Conservation (phyloP, 306 rosid genomes). For the Luffa aegyptiaca region DNA sequence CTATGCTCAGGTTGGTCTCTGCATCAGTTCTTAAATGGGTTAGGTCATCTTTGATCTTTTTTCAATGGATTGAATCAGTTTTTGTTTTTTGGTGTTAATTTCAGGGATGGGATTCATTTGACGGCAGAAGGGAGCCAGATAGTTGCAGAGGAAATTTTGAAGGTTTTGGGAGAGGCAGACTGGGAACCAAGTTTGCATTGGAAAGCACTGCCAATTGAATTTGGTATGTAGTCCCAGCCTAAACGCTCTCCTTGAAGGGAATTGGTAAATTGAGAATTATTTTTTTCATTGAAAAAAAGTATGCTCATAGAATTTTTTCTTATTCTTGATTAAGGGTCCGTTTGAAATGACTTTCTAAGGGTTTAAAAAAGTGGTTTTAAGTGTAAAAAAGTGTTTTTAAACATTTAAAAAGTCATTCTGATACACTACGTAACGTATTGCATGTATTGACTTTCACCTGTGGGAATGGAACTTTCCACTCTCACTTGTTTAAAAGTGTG, state of each 20-base stretch:
- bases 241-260: not conserved
- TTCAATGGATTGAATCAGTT: not conserved
- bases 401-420: too few relatives aligned
- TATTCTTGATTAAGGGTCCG: too few relatives aligned
- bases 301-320: too few relatives aligned
- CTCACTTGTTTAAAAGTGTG: too few relatives aligned
- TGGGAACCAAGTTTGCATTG: conserved; percentile 59
- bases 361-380: too few relatives aligned
- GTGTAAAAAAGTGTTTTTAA: too few relatives aligned
- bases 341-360: too few relatives aligned
- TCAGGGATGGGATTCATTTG: conserved; percentile 75
- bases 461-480: too few relatives aligned
- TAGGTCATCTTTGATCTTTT: not conserved
- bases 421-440: too few relatives aligned
- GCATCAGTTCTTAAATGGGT: not conserved
- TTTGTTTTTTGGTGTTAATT: not conserved
- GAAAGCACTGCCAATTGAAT: conserved; percentile 39
- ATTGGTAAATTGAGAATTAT: not conserved
- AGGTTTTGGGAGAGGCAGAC: conserved; percentile 38
- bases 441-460: too few relatives aligned
- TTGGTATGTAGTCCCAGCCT: not conserved
- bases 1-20: not conserved
- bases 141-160: conserved; percentile 51
- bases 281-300: not conserved
- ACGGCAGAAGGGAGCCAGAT: conserved; percentile 51